phyloP scores from a whole-genome alignment of 352 stramenopile genomes.

The Pythium coloratum region DNA sequence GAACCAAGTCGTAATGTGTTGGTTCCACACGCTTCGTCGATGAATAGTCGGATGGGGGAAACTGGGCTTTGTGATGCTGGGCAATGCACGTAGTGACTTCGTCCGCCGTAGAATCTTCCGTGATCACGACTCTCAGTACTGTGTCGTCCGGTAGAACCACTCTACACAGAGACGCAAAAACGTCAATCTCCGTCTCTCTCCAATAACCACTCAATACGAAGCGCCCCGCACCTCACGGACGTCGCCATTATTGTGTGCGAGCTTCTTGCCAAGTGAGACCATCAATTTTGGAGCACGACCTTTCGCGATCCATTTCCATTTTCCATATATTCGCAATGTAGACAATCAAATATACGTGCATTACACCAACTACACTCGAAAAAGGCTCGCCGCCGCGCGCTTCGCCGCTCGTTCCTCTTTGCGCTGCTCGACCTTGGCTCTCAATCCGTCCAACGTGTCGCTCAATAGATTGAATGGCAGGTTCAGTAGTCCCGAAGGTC shows the following conservation, averaged over 20 bases:
- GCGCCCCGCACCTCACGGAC: slow-evolving; percentile 13
- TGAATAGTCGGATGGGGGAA: neutral
- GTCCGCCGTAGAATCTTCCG: neutral
- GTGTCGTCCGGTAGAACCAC: slow-evolving; percentile 24
- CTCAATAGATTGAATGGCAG: neutral
- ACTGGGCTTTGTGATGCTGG: neutral
- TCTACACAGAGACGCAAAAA: neutral
- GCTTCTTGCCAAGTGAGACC: neutral
- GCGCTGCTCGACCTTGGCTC: neutral
- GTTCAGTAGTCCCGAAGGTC: neutral
- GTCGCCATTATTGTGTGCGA: neutral
- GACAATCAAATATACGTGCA: neutral
- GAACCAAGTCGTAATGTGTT: neutral
- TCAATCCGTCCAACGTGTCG: neutral
- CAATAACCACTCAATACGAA: neutral
- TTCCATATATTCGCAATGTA: neutral
- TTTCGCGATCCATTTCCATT: neutral
- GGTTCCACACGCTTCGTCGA: neutral
- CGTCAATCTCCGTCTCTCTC: neutral
- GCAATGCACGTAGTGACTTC: slow-evolving; percentile 2
- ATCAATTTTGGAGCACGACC: neutral
- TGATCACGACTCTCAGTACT: slow-evolving; percentile 8
- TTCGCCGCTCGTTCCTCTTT: neutral
- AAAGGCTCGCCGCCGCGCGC: neutral
- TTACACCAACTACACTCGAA: neutral